These are phyloP conservation scores for Saturnispora quitensis DNA, from an alignment of 805 yeast genomes.

Conservation along the genomic window DNA sequence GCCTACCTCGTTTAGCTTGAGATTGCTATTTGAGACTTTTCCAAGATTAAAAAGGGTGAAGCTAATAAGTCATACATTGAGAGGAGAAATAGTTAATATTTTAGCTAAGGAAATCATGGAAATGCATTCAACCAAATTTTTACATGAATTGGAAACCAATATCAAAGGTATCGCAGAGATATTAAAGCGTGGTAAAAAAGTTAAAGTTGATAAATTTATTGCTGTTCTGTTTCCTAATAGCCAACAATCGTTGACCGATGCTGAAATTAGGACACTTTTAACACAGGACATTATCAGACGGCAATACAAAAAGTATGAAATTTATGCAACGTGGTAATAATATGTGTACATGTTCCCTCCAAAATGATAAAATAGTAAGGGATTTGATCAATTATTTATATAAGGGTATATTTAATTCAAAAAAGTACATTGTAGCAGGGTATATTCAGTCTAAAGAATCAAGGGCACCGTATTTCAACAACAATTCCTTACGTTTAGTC, in stretches of 20 bases:
- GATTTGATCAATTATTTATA: background rate
- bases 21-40: background rate
- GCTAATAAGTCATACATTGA: background rate
- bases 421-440: slow-evolving; percentile 10
- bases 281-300: background rate
- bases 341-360: background rate
- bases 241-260: slow-evolving; percentile 1
- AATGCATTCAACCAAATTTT: background rate
- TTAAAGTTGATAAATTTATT: background rate
- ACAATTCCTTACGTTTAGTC: slow-evolving; percentile 25
- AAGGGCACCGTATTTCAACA: slow-evolving; percentile 31
- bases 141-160: slow-evolving; percentile 1
- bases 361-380: background rate
- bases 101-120: background rate
- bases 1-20: slow-evolving; percentile 1
- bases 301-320: background rate
- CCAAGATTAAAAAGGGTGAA: slow-evolving; percentile 2
- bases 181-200: background rate
- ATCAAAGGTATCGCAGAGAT: background rate
- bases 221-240: background rate
- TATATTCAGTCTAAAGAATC: background rate
- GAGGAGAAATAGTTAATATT: slow-evolving; percentile 1
- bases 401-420: background rate
- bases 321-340: background rate
- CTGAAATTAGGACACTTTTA: background rate